These are phyloP conservation scores for Linnemannia elongata DNA, from an alignment of 192 early-diverging fungal species.

Conservation along the genomic window DNA sequence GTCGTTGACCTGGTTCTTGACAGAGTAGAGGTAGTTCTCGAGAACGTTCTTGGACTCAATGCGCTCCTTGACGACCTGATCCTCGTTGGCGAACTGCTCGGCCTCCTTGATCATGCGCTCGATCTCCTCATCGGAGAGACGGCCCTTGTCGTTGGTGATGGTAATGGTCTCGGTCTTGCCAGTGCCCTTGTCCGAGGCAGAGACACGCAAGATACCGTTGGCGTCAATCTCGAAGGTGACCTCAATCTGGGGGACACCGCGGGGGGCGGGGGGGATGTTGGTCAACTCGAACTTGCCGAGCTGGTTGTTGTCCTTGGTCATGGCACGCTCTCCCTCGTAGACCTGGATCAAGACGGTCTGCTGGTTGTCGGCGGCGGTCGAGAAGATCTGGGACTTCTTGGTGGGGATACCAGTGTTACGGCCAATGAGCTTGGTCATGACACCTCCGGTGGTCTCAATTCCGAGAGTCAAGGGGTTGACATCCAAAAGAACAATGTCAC, in stretches of 20 bases:
- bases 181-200: slow-evolving; percentile 95
- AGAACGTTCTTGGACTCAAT: slow-evolving; percentile 92
- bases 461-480: slow-evolving; percentile 97
- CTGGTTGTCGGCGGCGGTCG: slow-evolving; percentile 98
- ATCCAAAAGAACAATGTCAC: slow-evolving; percentile 87
- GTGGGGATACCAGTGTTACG: slow-evolving; percentile 95
- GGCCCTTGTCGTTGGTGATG: slow-evolving; percentile 98
- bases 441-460: slow-evolving; percentile 98
- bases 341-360: slow-evolving; percentile 96
- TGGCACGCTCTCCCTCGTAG: slow-evolving; percentile 95
- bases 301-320: slow-evolving; percentile 99
- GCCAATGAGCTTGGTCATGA: slow-evolving; percentile 95
- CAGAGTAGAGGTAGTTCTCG: slow-evolving; percentile 92
- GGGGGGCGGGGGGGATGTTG: slow-evolving; percentile 93
- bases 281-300: slow-evolving; percentile 98
- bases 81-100: slow-evolving; percentile 93
- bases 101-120: slow-evolving; percentile 97
- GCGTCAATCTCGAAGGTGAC: slow-evolving; percentile 97
- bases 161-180: slow-evolving; percentile 97
- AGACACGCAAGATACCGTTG: slow-evolving; percentile 94
- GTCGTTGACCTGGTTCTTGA: slow-evolving; percentile 92
- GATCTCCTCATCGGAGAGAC: slow-evolving; percentile 95
- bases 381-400: slow-evolving; percentile 99
- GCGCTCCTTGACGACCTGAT: slow-evolving; percentile 83
- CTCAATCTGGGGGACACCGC: slow-evolving; percentile 97